Evolutionary conservation across 768 basidiomycete species (phyloP), one percentile per base, ranked within the genome.

Genomic region (Kwoniella dejecticola): DNA sequence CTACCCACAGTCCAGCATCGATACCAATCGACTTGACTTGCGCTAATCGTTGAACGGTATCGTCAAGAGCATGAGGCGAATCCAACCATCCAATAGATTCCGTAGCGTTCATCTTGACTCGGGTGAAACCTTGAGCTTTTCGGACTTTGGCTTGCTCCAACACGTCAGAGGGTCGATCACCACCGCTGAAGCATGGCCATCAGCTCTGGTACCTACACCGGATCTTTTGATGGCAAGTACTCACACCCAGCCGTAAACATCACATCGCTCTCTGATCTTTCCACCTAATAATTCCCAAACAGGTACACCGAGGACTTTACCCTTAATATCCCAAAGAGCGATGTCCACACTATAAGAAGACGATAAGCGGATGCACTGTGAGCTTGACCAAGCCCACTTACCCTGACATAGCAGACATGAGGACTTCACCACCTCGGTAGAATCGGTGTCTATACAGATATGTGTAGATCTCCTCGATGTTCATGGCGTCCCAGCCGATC

Each of bases 241-340:
- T 49, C n/a, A 52, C 49, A 60, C 55, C 73, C 69, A 69, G 29
- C 71, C 71, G 65, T 74, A 74, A 10, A 77, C 75, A 42, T 69
- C 64, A 46, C 66, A 78, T 29, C 81, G 79, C 68, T 87, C 83
- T 49, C 87, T 82, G 19, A 88, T 85, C 72, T 85, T 85, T 4
- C 88, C 88, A 7, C 87, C 88, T 5, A 88, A 82, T 0, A 89
- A 80, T 75, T 87, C 83, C 83, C 84, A 87, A 1, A 88, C 78
- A 1, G 80, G 80, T 0, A 86, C 87, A 31, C 86, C 86, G 1
- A 88, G 82, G 31, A 84, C 85, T 78, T 88, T 88, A n/a, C 88
- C 88, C 66, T 88, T 88, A 78, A 89, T 87, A 69, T 89, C 88
- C 88, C 88, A 66, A 48, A 68, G 53, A 26, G 67, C 68, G 41